phyloP scores from a whole-genome alignment of 176 grass and related monocot species.

The Bothriochloa decipiens region DNA sequence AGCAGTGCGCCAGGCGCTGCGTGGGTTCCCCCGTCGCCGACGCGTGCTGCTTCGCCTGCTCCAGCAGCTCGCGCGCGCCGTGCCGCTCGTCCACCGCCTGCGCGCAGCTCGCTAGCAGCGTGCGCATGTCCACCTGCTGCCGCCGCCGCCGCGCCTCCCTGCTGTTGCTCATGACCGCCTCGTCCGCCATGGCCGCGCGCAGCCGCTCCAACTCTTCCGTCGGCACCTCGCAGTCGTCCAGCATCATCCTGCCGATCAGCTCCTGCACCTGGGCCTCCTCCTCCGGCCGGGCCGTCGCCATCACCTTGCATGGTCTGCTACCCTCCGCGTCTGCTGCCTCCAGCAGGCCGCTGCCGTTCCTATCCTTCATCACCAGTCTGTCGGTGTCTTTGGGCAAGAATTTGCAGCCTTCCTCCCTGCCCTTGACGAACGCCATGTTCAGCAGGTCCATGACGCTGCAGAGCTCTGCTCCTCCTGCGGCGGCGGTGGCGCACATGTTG shows the following conservation, averaged over 20 bases:
- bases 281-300: constrained; percentile 19
- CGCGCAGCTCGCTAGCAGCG: neutral
- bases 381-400: neutral
- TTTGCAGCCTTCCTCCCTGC: neutral
- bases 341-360: too few species aligned
- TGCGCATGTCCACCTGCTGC: neutral
- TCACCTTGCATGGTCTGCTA: neutral
- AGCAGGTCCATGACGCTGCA: neutral
- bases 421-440: neutral
- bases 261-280: constrained; percentile 37
- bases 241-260: constrained; percentile 31
- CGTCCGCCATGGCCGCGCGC: neutral
- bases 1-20: constrained; percentile 4
- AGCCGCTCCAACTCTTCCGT: neutral
- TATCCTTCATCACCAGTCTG: neutral
- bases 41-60: neutral
- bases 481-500: neutral
- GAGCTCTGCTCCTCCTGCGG: neutral
- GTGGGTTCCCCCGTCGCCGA: neutral
- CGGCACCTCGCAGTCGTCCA: neutral
- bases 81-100: neutral
- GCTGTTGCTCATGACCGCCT: neutral
- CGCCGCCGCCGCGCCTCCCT: neutral
- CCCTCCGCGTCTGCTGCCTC: neutral
- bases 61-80: neutral